A percentile compares a stretch with the other conserved stretches of the same genome.
phyloP scores from a whole-genome alignment of 257 asterid genomes.

The Gynochthodes officinalis region DNA sequence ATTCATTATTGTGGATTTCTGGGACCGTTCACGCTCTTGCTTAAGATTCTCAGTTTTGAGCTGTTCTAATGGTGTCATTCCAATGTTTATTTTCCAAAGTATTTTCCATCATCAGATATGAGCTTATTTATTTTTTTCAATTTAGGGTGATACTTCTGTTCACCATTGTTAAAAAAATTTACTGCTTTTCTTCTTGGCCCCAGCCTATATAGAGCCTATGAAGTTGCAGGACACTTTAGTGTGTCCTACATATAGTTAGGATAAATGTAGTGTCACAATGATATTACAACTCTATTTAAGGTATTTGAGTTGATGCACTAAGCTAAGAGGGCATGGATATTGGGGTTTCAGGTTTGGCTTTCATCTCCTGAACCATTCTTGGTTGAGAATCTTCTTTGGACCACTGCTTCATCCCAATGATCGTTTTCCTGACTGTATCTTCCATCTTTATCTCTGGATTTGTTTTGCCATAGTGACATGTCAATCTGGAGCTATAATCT shows the following conservation, averaged over 20 bases:
- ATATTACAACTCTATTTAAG: neutral
- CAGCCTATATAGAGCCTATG: neutral
- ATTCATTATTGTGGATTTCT: neutral
- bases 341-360: neutral
- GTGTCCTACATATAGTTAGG: neutral
- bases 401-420: neutral
- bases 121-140: neutral
- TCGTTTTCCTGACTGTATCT: neutral
- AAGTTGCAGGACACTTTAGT: neutral
- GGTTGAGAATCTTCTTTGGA: neutral
- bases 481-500: slow-evolving; percentile 7
- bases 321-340: neutral
- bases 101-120: neutral
- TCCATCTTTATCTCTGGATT: neutral
- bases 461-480: neutral
- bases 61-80: neutral
- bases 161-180: neutral
- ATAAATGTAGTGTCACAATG: neutral
- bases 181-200: neutral
- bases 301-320: neutral
- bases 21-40: neutral
- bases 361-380: neutral
- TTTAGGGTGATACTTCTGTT: neutral
- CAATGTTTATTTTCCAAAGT: neutral
- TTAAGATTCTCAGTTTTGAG: neutral